Base-by-base conservation (phyloP, 345 rosid genomes). In the Acer yangbiense region DNA sequence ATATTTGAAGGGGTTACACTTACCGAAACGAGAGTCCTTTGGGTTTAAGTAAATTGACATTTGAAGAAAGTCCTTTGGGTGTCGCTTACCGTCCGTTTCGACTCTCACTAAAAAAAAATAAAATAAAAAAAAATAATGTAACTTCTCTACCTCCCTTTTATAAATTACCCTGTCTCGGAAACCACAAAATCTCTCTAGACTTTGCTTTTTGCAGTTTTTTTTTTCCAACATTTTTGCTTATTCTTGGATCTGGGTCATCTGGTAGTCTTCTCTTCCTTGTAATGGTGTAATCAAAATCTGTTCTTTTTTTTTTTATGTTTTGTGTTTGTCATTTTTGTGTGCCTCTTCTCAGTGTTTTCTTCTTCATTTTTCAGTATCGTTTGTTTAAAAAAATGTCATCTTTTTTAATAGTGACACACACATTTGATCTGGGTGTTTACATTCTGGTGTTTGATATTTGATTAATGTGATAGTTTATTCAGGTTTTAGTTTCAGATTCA, bases 211-310 rank as follows among this genome's bases (percentile, higher is more conserved):
- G 2, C 8, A 43, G 11, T 43, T 43, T 43, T 11, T 43, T 11
- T 2, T 64, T 16, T 44, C 35, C 8, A 20, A 2, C 61, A 65
- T 72, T 60, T 58, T 60, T 65, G 52, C 25, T 4, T 16, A 25
- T 65, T 73, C 61, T 16, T 32, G 77, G 64, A 60, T 60, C 64
- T 60, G 64, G 27, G 64, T 60, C 21, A 54, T 81, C 78, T 35
- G 83, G 80, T 81, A 73, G 62, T 73, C 77, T 48, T 77, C 75
- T 3, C 11, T 69, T 35, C 10, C 9, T 57, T 3, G 35, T 67
- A 7, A 61, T 17, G 54, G 0, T 58, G 21, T 43, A 27, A 9
- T 58, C n/a, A 14, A 64, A 44, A 25, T 72, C 10, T 25, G 13
- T 3, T 50, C 9, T n/a, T 25, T 44, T 50, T 54, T 54, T 32